Base-by-base conservation (phyloP, 2,329 filamentous ascomycete species). In the Zymoseptoria pseudotritici region DNA sequence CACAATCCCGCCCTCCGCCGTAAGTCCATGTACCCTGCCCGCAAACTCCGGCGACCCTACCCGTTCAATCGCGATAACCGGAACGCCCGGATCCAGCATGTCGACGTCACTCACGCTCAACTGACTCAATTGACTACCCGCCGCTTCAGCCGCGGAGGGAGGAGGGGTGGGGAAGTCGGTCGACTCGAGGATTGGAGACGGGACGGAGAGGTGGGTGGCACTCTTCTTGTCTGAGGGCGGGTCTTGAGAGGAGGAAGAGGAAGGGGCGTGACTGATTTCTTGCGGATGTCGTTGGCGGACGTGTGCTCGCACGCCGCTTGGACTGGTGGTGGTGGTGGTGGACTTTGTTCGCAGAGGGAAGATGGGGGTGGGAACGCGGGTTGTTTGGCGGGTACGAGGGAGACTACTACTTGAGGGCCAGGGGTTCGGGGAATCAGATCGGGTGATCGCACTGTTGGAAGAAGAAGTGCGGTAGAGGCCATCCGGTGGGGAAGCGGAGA, bases 31-130 rank as follows among this genome's bases (percentile, higher is more conserved):
- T 17, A n/a, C 36, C 11, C 36, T 13, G 2, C 13, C 36, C 36
- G 36, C 36, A n/a, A 17, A 46, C 36, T 55, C 62, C n/a, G 57
- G 57, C 20, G 66, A 62, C 21, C 62, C 51, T 6, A 61, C 66
- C 1, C 64, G 60, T 20, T 70, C 58, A 17, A 70, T 61, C 8
- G 65, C 64, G 24, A 69, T 69, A 22, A 59, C 59, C 9, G 69
- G 68, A 24, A 68, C 42, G 8, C 62, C 64, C 21, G 57, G 52
- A n/a, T 63, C 61, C 49, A 72, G 70, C 65, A 74, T 70, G 50
- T 74, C 71, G 51, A 74, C 68, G 63, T 74, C 72, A 53, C 64
- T 72, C 50, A 74, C 71, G 56, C 62, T 71, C 54, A 74, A 67
- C 62, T 73, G 67, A 50, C 67, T 70, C 21, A 74, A 68, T 56